These are phyloP conservation scores for Ochetophila trinervis DNA, from an alignment of 306 rosid species.

Conservation along the genomic window DNA sequence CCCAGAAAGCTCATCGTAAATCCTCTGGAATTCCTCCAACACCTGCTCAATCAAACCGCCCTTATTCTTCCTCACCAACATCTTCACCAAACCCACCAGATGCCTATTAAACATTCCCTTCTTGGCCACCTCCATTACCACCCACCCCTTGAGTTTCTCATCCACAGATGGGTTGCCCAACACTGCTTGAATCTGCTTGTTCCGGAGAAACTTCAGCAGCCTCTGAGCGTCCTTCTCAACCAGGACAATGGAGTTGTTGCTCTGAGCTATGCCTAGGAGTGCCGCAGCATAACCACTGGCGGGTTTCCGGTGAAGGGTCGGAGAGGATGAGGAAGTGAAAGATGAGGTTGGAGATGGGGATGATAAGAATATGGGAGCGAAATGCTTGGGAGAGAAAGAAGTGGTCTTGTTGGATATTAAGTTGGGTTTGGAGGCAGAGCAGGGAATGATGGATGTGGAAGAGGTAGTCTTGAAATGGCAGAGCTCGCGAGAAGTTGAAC, in stretches of 20 bases:
- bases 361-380: slow-evolving; percentile 21
- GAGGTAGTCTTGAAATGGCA: slow-evolving; percentile 34
- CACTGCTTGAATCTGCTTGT: slow-evolving; percentile 18
- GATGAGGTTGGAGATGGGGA: slow-evolving; percentile 25
- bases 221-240: slow-evolving; percentile 52
- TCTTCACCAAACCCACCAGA: slow-evolving; percentile 53
- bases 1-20: slow-evolving; percentile 57
- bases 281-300: slow-evolving; percentile 85
- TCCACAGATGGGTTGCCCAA: slow-evolving; percentile 23
- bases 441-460: slow-evolving; percentile 28
- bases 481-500: slow-evolving; percentile 45
- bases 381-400: slow-evolving; percentile 31
- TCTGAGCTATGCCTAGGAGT: slow-evolving; percentile 53
- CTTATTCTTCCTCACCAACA: slow-evolving; percentile 56
- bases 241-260: slow-evolving; percentile 42
- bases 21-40: slow-evolving; percentile 67
- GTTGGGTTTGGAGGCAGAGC: slow-evolving; percentile 33
- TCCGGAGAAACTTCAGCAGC: slow-evolving; percentile 41
- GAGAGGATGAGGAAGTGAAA: slow-evolving; percentile 22
- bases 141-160: slow-evolving; percentile 36
- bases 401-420: slow-evolving; percentile 29
- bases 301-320: slow-evolving; percentile 35
- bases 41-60: slow-evolving; percentile 42
- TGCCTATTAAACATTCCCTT: slow-evolving; percentile 45
- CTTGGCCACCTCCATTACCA: slow-evolving; percentile 28